Evolutionary conservation across 768 basidiomycete species (phyloP).

Genomic region (Crassisporium funariophilum): DNA sequence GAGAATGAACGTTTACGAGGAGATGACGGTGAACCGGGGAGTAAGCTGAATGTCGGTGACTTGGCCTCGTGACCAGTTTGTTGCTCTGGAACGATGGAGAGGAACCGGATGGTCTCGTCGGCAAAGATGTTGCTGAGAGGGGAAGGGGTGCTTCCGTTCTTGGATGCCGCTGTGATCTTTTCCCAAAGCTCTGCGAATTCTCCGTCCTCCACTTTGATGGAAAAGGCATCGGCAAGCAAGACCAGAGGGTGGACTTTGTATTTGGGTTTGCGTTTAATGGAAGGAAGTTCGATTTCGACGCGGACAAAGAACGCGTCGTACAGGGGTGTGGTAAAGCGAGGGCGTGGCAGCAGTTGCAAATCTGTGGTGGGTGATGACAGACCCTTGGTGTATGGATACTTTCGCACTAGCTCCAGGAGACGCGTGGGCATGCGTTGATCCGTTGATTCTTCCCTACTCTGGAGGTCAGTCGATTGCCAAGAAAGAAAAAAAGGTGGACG

Average conservation of each 20-base stretch:
- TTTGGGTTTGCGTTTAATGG: slow-evolving; percentile 45
- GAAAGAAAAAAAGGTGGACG: neutral
- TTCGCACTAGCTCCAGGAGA: slow-evolving; percentile 66
- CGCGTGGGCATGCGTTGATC: slow-evolving; percentile 65
- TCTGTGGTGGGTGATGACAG: slow-evolving; percentile 35
- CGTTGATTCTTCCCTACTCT: slow-evolving; percentile 57
- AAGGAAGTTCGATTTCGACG: slow-evolving; percentile 55
- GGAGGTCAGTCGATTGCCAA: neutral
- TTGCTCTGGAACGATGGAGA: slow-evolving; percentile 51
- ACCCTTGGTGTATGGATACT: slow-evolving; percentile 62
- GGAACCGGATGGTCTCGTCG: slow-evolving; percentile 66
- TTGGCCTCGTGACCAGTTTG: slow-evolving; percentile 27
- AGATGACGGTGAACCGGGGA: slow-evolving; percentile 27
- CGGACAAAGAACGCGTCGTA: slow-evolving; percentile 69
- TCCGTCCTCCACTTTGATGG: slow-evolving; percentile 32
- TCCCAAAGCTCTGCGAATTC: slow-evolving; percentile 54
- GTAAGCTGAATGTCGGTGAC: slow-evolving; percentile 33
- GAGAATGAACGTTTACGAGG: slow-evolving; percentile 36
- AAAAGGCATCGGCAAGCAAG: slow-evolving; percentile 66
- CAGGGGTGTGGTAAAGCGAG: slow-evolving; percentile 67
- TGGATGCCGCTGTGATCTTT: slow-evolving; percentile 47
- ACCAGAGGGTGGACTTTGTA: slow-evolving; percentile 45
- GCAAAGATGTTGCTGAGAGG: slow-evolving; percentile 59
- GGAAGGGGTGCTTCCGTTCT: slow-evolving; percentile 31
- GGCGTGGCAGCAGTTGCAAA: slow-evolving; percentile 52